phyloP scores from a whole-genome alignment of 768 basidiomycete species.

The button mushroom (Agaricus bisporus) region DNA sequence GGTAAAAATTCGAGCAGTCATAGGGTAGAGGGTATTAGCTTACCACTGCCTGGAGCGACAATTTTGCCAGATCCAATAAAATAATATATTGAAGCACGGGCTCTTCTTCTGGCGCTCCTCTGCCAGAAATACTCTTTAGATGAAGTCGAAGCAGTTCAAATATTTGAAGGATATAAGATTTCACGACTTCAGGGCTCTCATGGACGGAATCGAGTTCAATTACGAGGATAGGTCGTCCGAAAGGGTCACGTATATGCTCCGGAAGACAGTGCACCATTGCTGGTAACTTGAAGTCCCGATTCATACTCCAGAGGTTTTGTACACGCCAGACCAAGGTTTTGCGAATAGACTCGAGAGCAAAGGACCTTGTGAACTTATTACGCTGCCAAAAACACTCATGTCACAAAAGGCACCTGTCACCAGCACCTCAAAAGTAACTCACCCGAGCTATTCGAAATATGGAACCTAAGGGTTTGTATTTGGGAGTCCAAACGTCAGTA shows the following conservation, averaged over 20 bases:
- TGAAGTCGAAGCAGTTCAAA: slow-evolving; percentile 56
- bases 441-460: slow-evolving; percentile 62
- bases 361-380: slow-evolving; percentile 58
- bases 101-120: slow-evolving; percentile 16
- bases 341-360: slow-evolving; percentile 53
- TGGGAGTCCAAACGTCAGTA: slow-evolving; percentile 5
- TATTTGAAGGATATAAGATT: slow-evolving; percentile 37
- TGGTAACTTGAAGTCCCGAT: slow-evolving; percentile 20
- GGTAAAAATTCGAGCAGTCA: background rate
- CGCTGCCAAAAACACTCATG: slow-evolving; percentile 35
- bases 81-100: slow-evolving; percentile 62
- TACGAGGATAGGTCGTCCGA: slow-evolving; percentile 60
- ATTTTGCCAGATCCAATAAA: slow-evolving; percentile 55
- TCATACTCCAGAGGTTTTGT: slow-evolving; percentile 31
- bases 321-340: slow-evolving; percentile 55
- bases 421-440: slow-evolving; percentile 19
- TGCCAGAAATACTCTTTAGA: slow-evolving; percentile 42
- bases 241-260: slow-evolving; percentile 44
- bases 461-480: slow-evolving; percentile 32
- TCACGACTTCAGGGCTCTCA: slow-evolving; percentile 29
- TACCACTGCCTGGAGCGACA: slow-evolving; percentile 54
- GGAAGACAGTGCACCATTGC: slow-evolving; percentile 52
- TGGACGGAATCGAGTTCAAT: slow-evolving; percentile 40
- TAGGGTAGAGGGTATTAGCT: slow-evolving; percentile 19
- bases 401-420: slow-evolving; percentile 4